phyloP scores from a whole-genome alignment of 139 green algal genomes.

The Tetratostichococcus sp. region DNA sequence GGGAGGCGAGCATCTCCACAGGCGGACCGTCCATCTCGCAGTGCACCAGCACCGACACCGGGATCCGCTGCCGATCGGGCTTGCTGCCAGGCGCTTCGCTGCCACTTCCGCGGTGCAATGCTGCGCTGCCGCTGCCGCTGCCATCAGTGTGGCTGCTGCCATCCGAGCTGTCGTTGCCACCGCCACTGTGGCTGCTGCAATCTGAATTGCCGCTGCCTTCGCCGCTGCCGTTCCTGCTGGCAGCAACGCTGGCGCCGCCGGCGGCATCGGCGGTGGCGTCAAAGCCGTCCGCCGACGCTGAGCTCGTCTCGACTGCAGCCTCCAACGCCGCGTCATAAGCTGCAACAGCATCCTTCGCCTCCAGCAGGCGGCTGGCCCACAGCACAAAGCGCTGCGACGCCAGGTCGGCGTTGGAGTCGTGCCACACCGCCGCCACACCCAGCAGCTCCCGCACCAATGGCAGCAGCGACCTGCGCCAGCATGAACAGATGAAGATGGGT shows the following conservation, averaged over 20 bases:
- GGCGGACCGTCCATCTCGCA: conserved; percentile 56
- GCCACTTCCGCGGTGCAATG: no score
- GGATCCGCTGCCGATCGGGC: conserved; percentile 37
- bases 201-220: no score
- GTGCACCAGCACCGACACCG: conserved; percentile 79
- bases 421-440: conserved; percentile 77
- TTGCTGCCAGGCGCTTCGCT: no score
- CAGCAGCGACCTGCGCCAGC: conserved; percentile 44
- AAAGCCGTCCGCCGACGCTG: not conserved
- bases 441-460: conserved; percentile 58
- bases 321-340: not conserved
- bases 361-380: conserved; percentile 76
- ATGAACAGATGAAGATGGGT: no score
- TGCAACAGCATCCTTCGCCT: conserved; percentile 40
- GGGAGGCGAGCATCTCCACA: conserved; percentile 68
- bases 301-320: no score
- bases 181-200: no score
- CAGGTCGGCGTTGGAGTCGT: conserved; percentile 60
- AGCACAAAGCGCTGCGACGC: conserved; percentile 84
- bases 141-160: no score
- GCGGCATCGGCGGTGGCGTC: no score
- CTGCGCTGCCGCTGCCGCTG: no score
- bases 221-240: not conserved
- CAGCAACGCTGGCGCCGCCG: no score
- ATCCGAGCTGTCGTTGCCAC: no score